A percentile compares a stretch with the other conserved stretches of the same genome.
Conservation (phyloP, 495 filamentous ascomycete species). For the Penicillium salamii region DNA sequence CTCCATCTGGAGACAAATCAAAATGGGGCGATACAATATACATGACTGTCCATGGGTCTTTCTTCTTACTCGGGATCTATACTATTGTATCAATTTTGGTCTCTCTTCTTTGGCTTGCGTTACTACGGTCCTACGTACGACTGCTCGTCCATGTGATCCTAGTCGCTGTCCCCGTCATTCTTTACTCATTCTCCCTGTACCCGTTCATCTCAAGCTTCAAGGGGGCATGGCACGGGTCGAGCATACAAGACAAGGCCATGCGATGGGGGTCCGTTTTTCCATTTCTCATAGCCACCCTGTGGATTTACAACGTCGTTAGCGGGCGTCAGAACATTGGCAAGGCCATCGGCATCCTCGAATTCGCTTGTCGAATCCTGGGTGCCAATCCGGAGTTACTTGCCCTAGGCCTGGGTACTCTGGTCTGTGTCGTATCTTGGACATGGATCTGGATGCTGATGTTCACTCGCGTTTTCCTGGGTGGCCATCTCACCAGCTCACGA, state of each 20-base stretch:
- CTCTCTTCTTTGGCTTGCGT: slow-evolving; percentile 84
- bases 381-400: slow-evolving; percentile 80
- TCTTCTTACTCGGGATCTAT: slow-evolving; percentile 84
- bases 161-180: slow-evolving; percentile 77
- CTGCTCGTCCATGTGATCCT: slow-evolving; percentile 74
- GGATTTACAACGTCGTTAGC: slow-evolving; percentile 77
- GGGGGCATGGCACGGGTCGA: slow-evolving; percentile 63
- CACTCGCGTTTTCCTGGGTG: slow-evolving; percentile 86
- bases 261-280: slow-evolving; percentile 81
- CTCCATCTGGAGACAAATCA: slow-evolving; percentile 56
- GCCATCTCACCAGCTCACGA: slow-evolving; percentile 60
- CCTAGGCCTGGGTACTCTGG: slow-evolving; percentile 76
- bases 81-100: slow-evolving; percentile 86
- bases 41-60: slow-evolving; percentile 79
- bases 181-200: slow-evolving; percentile 86
- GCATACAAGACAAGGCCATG: slow-evolving; percentile 85
- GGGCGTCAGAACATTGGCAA: slow-evolving; percentile 75
- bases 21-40: slow-evolving; percentile 90
- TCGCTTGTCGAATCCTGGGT: slow-evolving; percentile 80
- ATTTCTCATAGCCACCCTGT: slow-evolving; percentile 66
- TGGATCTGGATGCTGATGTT: slow-evolving; percentile 98
- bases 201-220: slow-evolving; percentile 88
- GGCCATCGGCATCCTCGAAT: slow-evolving; percentile 84
- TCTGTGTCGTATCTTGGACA: slow-evolving; percentile 76
- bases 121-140: slow-evolving; percentile 80